A percentile compares a stretch with the other conserved stretches of the same genome.
phyloP scores from a whole-genome alignment of 2,329 filamentous ascomycete genomes.

The Fusarium veterinarium region DNA sequence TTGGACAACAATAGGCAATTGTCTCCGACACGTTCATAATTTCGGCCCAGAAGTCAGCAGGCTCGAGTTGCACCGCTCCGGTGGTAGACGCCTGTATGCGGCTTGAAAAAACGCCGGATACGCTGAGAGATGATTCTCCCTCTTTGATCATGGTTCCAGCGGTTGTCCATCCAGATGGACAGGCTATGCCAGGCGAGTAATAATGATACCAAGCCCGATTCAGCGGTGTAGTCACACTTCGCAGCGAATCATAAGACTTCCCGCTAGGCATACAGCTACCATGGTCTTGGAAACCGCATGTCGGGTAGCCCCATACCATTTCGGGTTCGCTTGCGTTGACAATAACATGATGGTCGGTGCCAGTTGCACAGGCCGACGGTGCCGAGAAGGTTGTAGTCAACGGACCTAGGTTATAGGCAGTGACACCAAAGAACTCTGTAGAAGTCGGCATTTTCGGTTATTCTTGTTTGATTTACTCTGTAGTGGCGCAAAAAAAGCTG shows the following conservation, averaged over 20 bases:
- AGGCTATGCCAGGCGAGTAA: not conserved
- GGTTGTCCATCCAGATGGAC: conserved; percentile 2
- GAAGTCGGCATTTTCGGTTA: not conserved
- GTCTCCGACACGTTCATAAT: not conserved
- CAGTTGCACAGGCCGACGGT: not conserved
- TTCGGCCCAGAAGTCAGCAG: not conserved
- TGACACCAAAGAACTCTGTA: conserved; percentile 2
- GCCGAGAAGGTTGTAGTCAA: not conserved
- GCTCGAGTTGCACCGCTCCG: not conserved
- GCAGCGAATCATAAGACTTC: fast-evolving
- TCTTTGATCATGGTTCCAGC: not conserved
- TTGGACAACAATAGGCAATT: conserved; percentile 2
- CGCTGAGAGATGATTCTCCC: fast-evolving
- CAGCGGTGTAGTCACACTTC: fast-evolving
- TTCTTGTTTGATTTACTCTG: not conserved
- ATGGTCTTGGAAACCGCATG: not conserved
- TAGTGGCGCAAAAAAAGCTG: not conserved
- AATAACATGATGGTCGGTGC: not conserved
- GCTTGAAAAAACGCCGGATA: not conserved
- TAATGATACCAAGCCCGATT: not conserved
- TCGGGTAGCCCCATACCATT: too few relatives aligned
- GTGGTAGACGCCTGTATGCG: not conserved
- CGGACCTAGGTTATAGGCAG: not conserved
- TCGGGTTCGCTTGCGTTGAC: not conserved
- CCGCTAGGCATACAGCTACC: not conserved